Evolutionary conservation across 106 monocot genomes (phyloP), one percentile per base, ranked within the genome.

Genomic region (Dioscorea zingiberensis): DNA sequence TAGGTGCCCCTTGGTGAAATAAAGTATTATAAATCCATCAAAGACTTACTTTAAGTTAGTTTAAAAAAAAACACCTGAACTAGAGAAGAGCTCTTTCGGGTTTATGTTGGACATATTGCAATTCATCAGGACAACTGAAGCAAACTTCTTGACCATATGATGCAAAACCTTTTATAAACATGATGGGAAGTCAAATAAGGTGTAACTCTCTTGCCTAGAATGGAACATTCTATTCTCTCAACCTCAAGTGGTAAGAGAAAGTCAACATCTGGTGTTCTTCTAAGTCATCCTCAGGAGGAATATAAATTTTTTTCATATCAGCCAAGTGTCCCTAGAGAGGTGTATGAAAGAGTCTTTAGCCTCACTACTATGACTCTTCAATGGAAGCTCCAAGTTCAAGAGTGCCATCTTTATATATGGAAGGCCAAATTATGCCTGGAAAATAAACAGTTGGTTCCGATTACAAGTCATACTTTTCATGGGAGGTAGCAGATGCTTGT

Each of bases 301-400:
- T 98, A 98, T 70, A 92, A 98, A 58, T 98, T 98, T 82, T 79
- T 98, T 62, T 92, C 97, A 30, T 86, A 98, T 78, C 88, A 97
- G 60, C 95, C 95, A 70, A 86, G 71, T 68, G 79, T 76, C 25
- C 75, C 56, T 51, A 70, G 82, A 64, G 94, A 94, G 22, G 44
- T 69, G 64, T 84, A 86, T 69, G 92, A 92, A 56, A 85, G 77
- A 79, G 63, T 69, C 27, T 54, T 12, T 81, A 79, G 48, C 73
- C 86, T 62, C 86, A 93, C 82, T 81, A 54, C 28, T 82, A 82
- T 74, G 89, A 92, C 55, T 63, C 83, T 64, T 58, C 97, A 47
- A 62, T 77, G 27, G 77, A 77, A 72, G 67, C 71, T 44, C 51
- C 80, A 23, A 61, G 61, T 68, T 51, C 59, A 1, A 72, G 78